Evolutionary conservation across 805 yeast species (phyloP).

Genomic region (Sugiyamaella smithiae): DNA sequence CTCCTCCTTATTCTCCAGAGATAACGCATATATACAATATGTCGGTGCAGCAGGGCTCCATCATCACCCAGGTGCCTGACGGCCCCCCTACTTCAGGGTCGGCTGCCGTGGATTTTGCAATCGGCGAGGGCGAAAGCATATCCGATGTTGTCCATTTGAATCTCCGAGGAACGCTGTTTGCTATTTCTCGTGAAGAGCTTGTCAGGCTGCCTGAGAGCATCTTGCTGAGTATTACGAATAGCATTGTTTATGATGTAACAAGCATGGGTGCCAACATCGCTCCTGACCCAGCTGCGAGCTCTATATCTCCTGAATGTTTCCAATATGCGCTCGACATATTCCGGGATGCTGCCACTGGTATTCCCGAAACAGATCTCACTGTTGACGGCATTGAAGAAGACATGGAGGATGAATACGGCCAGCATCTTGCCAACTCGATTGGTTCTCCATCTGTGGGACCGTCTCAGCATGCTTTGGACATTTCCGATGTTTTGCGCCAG

Average conservation of each 20-base stretch:
- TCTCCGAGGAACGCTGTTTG: constrained; percentile 70
- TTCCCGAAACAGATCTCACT: constrained; percentile 35
- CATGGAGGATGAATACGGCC: not conserved
- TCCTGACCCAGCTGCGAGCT: constrained; percentile 77
- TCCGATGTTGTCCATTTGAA: constrained; percentile 70
- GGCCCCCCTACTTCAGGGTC: not conserved
- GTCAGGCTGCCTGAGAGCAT: constrained; percentile 91
- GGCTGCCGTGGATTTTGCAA: constrained; percentile 24
- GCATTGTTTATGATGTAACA: constrained; percentile 73
- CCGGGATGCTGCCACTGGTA: constrained; percentile 62
- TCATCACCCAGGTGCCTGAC: constrained; percentile 65
- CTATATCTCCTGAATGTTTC: constrained; percentile 84
- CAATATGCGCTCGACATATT: constrained; percentile 75
- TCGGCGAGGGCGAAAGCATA: constrained; percentile 12
- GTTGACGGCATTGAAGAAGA: constrained; percentile 16
- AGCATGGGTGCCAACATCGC: constrained; percentile 72
- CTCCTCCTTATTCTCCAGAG: constrained; percentile 30
- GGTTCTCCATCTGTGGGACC: not conserved
- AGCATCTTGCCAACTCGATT: not conserved
- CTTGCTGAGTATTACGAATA: constrained; percentile 82
- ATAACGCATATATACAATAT: constrained; percentile 21
- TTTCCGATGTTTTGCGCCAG: constrained; percentile 17
- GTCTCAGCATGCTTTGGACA: constrained; percentile 4
- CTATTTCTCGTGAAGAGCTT: constrained; percentile 81
- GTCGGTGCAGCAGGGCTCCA: constrained; percentile 30